Conservation (phyloP, 78 protist species). For the Carpediemonas membranifera region DNA sequence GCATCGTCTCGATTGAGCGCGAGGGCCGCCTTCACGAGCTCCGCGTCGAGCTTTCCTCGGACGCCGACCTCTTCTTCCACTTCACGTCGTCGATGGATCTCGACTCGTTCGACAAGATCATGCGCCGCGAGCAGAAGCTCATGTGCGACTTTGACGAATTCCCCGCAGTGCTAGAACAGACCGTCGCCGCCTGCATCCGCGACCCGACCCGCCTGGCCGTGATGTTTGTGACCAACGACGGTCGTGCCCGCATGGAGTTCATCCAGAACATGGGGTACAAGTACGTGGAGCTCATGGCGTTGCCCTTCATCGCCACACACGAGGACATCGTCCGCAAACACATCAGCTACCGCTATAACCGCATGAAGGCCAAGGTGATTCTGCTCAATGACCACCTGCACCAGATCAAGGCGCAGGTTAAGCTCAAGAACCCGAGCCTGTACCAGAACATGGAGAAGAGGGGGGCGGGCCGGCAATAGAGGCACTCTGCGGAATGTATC, state of each 20-base stretch:
- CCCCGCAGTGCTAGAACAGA: conserved; percentile 2
- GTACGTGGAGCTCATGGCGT: conserved; percentile 34
- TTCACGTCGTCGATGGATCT: neutral
- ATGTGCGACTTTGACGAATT: conserved; percentile 18
- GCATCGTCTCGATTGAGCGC: too few relatives aligned
- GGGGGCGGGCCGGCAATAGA: too few relatives aligned
- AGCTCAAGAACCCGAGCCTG: conserved; percentile 28
- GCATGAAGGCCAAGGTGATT: conserved; percentile 10
- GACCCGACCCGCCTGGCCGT: conserved; percentile 14
- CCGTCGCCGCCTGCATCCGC: conserved; percentile 21
- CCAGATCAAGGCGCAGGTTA: conserved; percentile 18
- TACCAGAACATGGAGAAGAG: too few relatives aligned
- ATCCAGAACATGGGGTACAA: conserved; percentile 44
- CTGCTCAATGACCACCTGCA: conserved; percentile 17
- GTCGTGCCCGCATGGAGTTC: conserved; percentile 11
- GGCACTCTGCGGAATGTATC: too few relatives aligned
- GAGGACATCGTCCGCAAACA: conserved; percentile 29
- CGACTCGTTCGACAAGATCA: neutral
- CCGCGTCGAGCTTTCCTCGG: conserved; percentile 27
- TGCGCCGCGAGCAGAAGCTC: conserved; percentile 36
- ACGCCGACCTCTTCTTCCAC: conserved; percentile 29
- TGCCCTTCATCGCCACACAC: conserved; percentile 19
- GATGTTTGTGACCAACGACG: conserved; percentile 1
- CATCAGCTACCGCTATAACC: conserved; percentile 34
- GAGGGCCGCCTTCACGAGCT: too few relatives aligned